These are phyloP conservation scores for Capsicum rhomboideum DNA, from an alignment of 257 asterid genomes.

Conservation along the genomic window DNA sequence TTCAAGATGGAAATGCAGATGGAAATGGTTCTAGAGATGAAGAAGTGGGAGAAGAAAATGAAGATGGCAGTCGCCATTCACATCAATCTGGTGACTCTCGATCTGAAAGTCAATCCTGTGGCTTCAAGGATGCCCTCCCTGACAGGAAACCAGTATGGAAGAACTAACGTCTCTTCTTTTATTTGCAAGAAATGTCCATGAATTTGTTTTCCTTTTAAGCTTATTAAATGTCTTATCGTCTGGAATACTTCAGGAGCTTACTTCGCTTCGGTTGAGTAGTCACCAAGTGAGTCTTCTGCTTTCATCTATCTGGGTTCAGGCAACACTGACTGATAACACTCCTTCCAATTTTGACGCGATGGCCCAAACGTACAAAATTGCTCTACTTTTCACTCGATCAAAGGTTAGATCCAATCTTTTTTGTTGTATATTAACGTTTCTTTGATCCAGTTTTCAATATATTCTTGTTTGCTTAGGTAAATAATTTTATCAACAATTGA, in stretches of 20 bases:
- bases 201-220: neutral
- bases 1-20: slow-evolving; percentile 13
- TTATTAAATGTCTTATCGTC: neutral
- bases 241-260: slow-evolving; percentile 22
- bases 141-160: slow-evolving; percentile 18
- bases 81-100: slow-evolving; percentile 7
- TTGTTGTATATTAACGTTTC: neutral
- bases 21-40: slow-evolving; percentile 8
- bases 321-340: slow-evolving; percentile 27
- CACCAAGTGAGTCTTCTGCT: slow-evolving; percentile 47
- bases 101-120: slow-evolving; percentile 17
- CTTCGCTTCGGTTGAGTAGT: slow-evolving; percentile 39
- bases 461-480: too few relatives aligned
- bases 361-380: slow-evolving; percentile 40
- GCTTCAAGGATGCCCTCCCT: slow-evolving; percentile 15
- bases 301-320: slow-evolving; percentile 46
- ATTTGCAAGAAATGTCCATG: neutral
- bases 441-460: neutral
- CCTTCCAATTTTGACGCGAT: slow-evolving; percentile 41
- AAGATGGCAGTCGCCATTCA: slow-evolving; percentile 7
- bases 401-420: slow-evolving; percentile 21
- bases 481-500: too few relatives aligned
- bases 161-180: neutral
- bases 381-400: slow-evolving; percentile 34
- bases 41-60: slow-evolving; percentile 14